Percentiles rank a stretch among this genome's conserved stretches.
Conservation (phyloP, 75 land plant genomes). For the Chamaecyparis obtusa region DNA sequence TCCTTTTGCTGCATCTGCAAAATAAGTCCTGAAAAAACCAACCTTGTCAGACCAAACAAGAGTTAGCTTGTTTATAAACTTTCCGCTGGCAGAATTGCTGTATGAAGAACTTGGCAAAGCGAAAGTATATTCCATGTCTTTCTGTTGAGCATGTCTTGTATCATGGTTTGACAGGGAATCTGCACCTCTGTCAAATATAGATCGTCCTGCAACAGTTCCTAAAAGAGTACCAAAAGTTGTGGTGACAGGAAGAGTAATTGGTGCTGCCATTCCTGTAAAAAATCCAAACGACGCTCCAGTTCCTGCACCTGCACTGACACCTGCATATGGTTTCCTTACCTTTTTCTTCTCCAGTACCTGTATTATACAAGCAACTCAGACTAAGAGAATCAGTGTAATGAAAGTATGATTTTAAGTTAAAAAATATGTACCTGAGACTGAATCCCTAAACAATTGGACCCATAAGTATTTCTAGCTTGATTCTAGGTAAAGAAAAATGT, state of each 20-base stretch:
- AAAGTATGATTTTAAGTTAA: neutral
- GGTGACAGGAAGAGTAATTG: slow-evolving; percentile 23
- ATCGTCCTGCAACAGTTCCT: slow-evolving; percentile 5
- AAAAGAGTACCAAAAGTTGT: slow-evolving; percentile 33
- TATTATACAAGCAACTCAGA: neutral
- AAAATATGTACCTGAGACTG: slow-evolving; percentile 18
- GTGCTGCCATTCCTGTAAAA: slow-evolving; percentile 27
- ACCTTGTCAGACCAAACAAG: slow-evolving; percentile 40
- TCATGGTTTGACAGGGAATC: slow-evolving; percentile 2
- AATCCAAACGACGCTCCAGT: slow-evolving; percentile 38
- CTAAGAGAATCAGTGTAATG: neutral
- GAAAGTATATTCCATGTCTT: neutral
- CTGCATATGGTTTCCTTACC: slow-evolving; percentile 58
- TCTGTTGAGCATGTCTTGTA: neutral
- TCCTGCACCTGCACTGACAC: slow-evolving; percentile 16
- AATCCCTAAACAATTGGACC: slow-evolving; percentile 48
- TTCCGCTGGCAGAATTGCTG: slow-evolving; percentile 11
- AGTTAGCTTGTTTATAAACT: slow-evolving; percentile 26
- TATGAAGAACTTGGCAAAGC: slow-evolving; percentile 8
- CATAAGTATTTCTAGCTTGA: slow-evolving; percentile 53
- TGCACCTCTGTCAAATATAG: neutral
- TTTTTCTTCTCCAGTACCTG: slow-evolving; percentile 12
- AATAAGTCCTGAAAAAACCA: neutral
- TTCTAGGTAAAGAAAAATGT: slow-evolving; percentile 1
- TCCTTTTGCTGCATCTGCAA: neutral